Base-by-base conservation (phyloP, 371 early-diverging fungal species). In the Mortierella sp. region DNA sequence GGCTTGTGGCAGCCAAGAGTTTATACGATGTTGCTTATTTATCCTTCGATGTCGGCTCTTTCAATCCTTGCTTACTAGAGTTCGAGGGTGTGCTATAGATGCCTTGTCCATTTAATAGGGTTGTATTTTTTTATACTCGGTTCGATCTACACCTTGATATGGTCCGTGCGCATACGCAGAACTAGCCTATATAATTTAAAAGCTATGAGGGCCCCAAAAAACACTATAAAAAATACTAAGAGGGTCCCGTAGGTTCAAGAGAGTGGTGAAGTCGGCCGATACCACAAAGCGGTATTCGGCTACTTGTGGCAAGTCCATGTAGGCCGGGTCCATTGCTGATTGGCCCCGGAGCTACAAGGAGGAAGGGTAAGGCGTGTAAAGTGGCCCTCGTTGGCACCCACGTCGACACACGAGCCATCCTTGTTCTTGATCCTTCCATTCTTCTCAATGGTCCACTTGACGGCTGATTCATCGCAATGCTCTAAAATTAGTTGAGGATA, bases 401-500 rank as follows among this genome's bases (percentile, higher is more conserved):
- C 26, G 58, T 57, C 58, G 58, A 57, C 58, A 57, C 58, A 57
- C 11, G 58, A 57, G 26, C 58, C 58, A 57, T 57, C 26, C 58
- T n/a, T 57, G 58, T 13, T 57, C 58, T 26, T 57, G 58, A 57
- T 57, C 58, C 58, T 57, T 57, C 58, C 58, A 28, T 57, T 57
- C 58, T 57, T 57, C 58, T 57, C 58, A 57, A 57, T 57, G 58
- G 58, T 57, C 58, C 58, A 57, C 58, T 57, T 57, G 58, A 57
- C 9, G 58, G 58, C 58, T 57, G 58, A 28, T 26, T 57, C 58
- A 57, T 57, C 58, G 58, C 58, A 57, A 26, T 28, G 58, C 58
- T n/a, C 58, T 57, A 57, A 57, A 57, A 57, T 26, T 26, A 57
- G 58, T 57, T 57, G 58, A 57, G 58, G 58, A 57, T 57, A 57